phyloP scores from a whole-genome alignment of 495 filamentous ascomycete species.

The Penicillium bovifimosum region DNA sequence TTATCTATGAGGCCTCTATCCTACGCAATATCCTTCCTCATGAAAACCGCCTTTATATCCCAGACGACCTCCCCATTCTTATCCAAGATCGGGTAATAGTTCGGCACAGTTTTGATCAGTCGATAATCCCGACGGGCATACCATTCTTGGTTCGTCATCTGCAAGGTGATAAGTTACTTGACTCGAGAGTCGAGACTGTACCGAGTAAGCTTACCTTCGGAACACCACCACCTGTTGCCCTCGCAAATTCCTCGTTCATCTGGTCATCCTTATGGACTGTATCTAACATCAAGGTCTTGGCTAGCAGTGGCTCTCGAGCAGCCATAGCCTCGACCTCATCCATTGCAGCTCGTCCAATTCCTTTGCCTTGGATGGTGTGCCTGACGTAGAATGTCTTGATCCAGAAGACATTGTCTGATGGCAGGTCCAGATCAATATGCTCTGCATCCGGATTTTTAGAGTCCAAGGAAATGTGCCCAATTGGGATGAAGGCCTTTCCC shows the following conservation, averaged over 20 bases:
- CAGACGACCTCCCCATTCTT: constrained; percentile 13
- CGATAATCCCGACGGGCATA: constrained; percentile 17
- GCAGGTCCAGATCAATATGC: constrained; percentile 13
- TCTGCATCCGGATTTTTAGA: constrained; percentile 13
- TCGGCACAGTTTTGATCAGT: constrained; percentile 10
- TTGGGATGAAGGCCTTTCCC: constrained; percentile 13
- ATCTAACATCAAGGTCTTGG: constrained; percentile 19
- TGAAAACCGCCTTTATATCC: constrained; percentile 20
- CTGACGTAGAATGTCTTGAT: constrained; percentile 26
- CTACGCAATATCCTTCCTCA: constrained; percentile 18
- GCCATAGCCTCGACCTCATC: constrained; percentile 25
- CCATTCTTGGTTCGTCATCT: constrained; percentile 18
- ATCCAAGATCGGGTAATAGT: constrained; percentile 12
- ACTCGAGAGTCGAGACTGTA: no score
- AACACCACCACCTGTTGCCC: constrained; percentile 6
- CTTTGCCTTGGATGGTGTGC: constrained; percentile 16
- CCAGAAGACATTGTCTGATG: constrained; percentile 19
- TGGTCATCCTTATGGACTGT: constrained; percentile 16
- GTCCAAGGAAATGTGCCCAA: constrained; percentile 31
- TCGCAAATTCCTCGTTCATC: constrained; percentile 18
- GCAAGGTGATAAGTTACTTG: background rate
- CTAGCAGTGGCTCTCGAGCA: constrained; percentile 17
- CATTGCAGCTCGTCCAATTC: constrained; percentile 28
- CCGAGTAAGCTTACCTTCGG: constrained; percentile 15
- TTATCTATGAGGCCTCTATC: background rate